These are phyloP conservation scores for Epicoccum sorghinum DNA, from an alignment of 2,329 filamentous ascomycete species.

Conservation along the genomic window DNA sequence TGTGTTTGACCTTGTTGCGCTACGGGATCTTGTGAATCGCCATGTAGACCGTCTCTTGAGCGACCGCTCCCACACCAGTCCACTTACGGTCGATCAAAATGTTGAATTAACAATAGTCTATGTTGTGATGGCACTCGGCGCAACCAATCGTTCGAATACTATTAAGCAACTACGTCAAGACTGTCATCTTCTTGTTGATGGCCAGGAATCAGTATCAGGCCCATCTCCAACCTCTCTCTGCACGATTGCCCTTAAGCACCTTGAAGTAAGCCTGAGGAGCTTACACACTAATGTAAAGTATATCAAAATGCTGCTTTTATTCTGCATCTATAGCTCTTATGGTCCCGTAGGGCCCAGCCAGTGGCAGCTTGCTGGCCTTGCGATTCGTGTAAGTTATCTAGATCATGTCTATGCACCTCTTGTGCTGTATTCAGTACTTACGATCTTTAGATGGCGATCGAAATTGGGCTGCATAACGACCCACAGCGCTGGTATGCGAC, in stretches of 20 bases:
- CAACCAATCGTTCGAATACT: neutral
- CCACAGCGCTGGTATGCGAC: neutral
- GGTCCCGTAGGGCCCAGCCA: neutral
- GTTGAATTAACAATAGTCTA: neutral
- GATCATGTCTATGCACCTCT: neutral
- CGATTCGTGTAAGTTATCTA: slow-evolving; percentile 4
- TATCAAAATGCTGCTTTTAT: slow-evolving; percentile 4
- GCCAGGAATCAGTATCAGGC: neutral
- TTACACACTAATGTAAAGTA: neutral
- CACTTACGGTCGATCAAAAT: neutral
- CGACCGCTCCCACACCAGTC: neutral
- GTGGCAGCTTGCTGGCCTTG: slow-evolving; percentile 2
- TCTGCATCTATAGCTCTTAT: slow-evolving; percentile 5
- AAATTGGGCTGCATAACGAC: neutral
- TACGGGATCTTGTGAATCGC: neutral
- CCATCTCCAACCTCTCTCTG: neutral
- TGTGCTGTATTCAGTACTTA: neutral
- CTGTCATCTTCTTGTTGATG: neutral
- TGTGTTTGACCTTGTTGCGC: neutral
- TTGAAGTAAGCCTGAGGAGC: neutral
- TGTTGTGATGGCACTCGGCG: neutral
- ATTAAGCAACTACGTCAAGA: neutral
- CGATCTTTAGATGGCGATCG: neutral
- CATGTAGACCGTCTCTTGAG: neutral
- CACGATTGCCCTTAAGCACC: neutral